Conservation (phyloP, 2,329 filamentous ascomycete genomes). For the Aspergillus ustus region DNA sequence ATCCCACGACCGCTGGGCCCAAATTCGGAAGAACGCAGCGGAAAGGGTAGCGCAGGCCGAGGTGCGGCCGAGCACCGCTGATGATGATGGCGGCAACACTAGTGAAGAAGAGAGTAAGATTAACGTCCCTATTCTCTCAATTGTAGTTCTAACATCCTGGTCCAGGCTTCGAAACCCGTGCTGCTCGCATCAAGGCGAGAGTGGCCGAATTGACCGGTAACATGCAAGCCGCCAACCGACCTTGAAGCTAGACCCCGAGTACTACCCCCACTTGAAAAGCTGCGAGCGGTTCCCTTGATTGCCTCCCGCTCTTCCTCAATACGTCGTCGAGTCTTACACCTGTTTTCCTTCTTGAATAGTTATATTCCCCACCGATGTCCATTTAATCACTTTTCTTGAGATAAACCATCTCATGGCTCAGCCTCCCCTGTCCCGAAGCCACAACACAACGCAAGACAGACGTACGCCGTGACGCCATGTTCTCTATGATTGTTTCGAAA, state of each 20-base stretch:
- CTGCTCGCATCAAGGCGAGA: slow-evolving; percentile 95
- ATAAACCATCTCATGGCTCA: slow-evolving; percentile 5
- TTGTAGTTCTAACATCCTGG: slow-evolving; percentile 30
- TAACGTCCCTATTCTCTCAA: not conserved
- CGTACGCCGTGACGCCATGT: slow-evolving; percentile 23
- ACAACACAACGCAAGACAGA: slow-evolving; percentile 14
- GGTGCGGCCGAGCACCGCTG: slow-evolving; percentile 62
- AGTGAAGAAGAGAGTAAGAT: slow-evolving; percentile 91
- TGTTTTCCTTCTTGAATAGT: slow-evolving; percentile 11
- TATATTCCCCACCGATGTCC: slow-evolving; percentile 12
- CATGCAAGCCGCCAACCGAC: slow-evolving; percentile 61
- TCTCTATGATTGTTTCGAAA: slow-evolving; percentile 14
- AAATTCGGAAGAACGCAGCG: slow-evolving; percentile 92
- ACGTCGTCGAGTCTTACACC: slow-evolving; percentile 9
- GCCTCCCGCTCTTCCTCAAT: slow-evolving; percentile 14
- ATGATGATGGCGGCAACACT: slow-evolving; percentile 84
- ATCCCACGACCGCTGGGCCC: slow-evolving; percentile 85
- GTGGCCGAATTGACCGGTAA: slow-evolving; percentile 92
- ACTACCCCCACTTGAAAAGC: slow-evolving; percentile 6
- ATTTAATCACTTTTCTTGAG: slow-evolving; percentile 14
- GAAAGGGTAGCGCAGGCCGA: slow-evolving; percentile 72
- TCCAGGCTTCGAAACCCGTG: slow-evolving; percentile 89
- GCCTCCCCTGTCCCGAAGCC: slow-evolving; percentile 6
- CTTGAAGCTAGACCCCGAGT: not conserved
- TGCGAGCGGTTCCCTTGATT: slow-evolving; percentile 8